Evolutionary conservation across 2,329 filamentous ascomycete species (phyloP).

Genomic region (Neopestalotiopsis sp.): DNA sequence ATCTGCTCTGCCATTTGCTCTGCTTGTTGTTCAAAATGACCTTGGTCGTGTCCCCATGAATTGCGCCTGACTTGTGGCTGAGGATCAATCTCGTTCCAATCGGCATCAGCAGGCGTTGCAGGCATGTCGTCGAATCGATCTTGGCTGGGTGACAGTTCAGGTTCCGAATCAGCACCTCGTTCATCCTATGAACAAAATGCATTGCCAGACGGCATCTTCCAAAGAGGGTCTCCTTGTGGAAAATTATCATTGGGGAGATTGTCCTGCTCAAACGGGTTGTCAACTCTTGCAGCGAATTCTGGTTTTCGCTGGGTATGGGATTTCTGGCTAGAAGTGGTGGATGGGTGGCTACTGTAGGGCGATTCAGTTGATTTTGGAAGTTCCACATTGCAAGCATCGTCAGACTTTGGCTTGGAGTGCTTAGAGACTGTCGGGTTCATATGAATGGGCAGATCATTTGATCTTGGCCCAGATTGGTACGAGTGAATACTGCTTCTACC

Average conservation of each 20-base stretch:
- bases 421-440: background rate
- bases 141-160: background rate
- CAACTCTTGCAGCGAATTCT: background rate
- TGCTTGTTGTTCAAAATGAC: slow-evolving; percentile 25
- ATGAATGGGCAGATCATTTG: background rate
- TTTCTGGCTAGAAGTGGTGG: background rate
- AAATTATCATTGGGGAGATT: background rate
- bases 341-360: background rate
- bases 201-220: background rate
- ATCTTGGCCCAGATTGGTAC: background rate
- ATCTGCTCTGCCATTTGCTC: slow-evolving; percentile 28
- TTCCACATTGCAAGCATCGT: background rate
- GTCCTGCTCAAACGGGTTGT: background rate
- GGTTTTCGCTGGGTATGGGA: background rate
- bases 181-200: slow-evolving; percentile 17
- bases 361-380: background rate
- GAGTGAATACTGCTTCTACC: background rate
- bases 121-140: slow-evolving; percentile 10
- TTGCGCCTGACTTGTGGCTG: slow-evolving; percentile 18
- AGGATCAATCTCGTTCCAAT: background rate
- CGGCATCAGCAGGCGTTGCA: slow-evolving; percentile 4
- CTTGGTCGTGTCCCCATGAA: slow-evolving; percentile 23
- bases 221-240: background rate
- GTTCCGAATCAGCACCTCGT: background rate
- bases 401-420: background rate